These are phyloP conservation scores for Arctium lappa DNA, from an alignment of 129 eudicot genomes.

Conservation along the genomic window DNA sequence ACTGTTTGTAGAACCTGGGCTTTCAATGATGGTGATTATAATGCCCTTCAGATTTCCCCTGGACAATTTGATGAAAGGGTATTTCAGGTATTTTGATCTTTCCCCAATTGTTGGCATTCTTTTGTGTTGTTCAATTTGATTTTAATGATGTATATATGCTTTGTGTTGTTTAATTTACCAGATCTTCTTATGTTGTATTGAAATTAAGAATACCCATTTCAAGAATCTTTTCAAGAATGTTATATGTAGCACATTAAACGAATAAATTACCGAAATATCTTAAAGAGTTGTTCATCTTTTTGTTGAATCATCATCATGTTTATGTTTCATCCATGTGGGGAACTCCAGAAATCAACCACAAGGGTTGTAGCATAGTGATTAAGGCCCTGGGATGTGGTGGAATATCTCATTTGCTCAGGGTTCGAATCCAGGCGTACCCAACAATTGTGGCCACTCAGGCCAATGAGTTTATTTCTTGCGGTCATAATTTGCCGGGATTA, in stretches of 20 bases:
- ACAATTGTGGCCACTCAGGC: too few species aligned
- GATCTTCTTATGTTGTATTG: slow-evolving; percentile 15
- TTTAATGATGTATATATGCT: neutral
- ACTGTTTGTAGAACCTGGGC: slow-evolving; percentile 99
- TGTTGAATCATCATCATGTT: neutral
- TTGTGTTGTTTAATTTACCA: neutral
- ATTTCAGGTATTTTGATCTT: slow-evolving; percentile 50
- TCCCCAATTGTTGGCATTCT: neutral
- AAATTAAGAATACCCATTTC: neutral
- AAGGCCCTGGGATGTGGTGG: neutral
- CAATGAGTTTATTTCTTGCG: too few species aligned
- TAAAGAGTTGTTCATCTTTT: neutral
- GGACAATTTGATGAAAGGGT: slow-evolving; percentile 80
- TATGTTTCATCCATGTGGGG: slow-evolving; percentile 4
- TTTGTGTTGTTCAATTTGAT: neutral
- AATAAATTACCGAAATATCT: neutral
- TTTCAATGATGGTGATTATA: slow-evolving; percentile 90
- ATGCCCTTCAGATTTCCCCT: slow-evolving; percentile 96
- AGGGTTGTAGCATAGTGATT: too few species aligned
- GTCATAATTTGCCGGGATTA: too few species aligned
- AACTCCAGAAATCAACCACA: too few species aligned
- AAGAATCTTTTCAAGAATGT: slow-evolving; percentile 3
- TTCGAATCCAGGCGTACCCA: too few species aligned
- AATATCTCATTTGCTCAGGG: too few species aligned
- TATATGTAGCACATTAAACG: neutral